A percentile compares a stretch with the other conserved stretches of the same genome.
These are phyloP conservation scores for Brasilioporus rufonigricans DNA, from an alignment of 768 basidiomycete genomes.

Conservation along the genomic window DNA sequence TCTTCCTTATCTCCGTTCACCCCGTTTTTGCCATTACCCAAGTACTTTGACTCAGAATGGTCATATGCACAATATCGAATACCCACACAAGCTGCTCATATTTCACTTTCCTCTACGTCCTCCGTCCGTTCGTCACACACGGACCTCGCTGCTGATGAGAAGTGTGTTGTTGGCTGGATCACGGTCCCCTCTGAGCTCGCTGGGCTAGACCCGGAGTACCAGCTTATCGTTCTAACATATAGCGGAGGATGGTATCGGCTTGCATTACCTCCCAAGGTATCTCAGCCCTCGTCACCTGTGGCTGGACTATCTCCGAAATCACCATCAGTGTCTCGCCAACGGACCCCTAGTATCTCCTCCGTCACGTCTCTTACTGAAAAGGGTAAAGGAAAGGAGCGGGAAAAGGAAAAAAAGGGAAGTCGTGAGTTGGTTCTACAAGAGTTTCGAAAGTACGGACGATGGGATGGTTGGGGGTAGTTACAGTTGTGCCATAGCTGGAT, in stretches of 20 bases:
- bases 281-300: slow-evolving; percentile 16
- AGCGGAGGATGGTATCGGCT: slow-evolving; percentile 92
- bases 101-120: slow-evolving; percentile 70
- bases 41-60: slow-evolving; percentile 96
- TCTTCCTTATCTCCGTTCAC: slow-evolving; percentile 79
- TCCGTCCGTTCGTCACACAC: slow-evolving; percentile 50
- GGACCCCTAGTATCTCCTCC: slow-evolving; percentile 58
- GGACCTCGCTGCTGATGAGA: slow-evolving; percentile 77
- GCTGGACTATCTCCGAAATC: slow-evolving; percentile 46
- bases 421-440: slow-evolving; percentile 70
- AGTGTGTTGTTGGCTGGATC: slow-evolving; percentile 87
- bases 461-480: slow-evolving; percentile 80
- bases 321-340: slow-evolving; percentile 38
- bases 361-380: slow-evolving; percentile 43
- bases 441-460: slow-evolving; percentile 78
- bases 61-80: slow-evolving; percentile 92
- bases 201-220: slow-evolving; percentile 49
- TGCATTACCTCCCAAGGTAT: slow-evolving; percentile 48
- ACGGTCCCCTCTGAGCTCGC: slow-evolving; percentile 42
- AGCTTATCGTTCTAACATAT: slow-evolving; percentile 83
- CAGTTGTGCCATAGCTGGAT: too few relatives aligned
- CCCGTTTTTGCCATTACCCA: slow-evolving; percentile 79
- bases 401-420: slow-evolving; percentile 54
- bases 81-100: slow-evolving; percentile 79
- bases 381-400: slow-evolving; percentile 58